These are phyloP conservation scores for Brassica carinata DNA, from an alignment of 345 rosid species.

Conservation along the genomic window DNA sequence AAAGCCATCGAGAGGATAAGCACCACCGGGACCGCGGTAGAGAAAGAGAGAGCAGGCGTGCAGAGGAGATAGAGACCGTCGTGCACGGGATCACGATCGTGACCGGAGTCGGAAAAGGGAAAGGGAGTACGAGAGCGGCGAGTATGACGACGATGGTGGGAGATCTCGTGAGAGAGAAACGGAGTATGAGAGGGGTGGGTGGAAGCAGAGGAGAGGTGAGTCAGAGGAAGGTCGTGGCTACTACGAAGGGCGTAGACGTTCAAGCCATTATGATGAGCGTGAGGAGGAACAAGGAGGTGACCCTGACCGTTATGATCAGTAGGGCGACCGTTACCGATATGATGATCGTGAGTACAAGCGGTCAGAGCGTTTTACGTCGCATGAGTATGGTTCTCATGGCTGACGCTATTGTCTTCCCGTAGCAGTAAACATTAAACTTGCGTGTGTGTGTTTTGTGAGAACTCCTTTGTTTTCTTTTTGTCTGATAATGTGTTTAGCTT, in stretches of 20 bases:
- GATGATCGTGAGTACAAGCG: slow-evolving; percentile 50
- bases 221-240: slow-evolving; percentile 54
- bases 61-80: slow-evolving; percentile 45
- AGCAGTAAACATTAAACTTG: slow-evolving; percentile 17
- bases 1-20: slow-evolving; percentile 84
- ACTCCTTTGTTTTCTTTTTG: background rate
- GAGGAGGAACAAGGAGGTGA: slow-evolving; percentile 53
- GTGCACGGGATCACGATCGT: slow-evolving; percentile 53
- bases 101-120: slow-evolving; percentile 47
- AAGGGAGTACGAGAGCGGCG: slow-evolving; percentile 56
- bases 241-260: slow-evolving; percentile 47
- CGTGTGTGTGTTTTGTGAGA: background rate
- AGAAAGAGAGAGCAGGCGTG: slow-evolving; percentile 60
- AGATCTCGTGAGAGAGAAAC: slow-evolving; percentile 43
- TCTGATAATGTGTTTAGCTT: slow-evolving; percentile 2
- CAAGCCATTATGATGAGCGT: slow-evolving; percentile 50
- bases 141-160: slow-evolving; percentile 48
- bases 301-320: slow-evolving; percentile 58
- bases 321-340: slow-evolving; percentile 64
- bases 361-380: slow-evolving; percentile 38
- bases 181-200: slow-evolving; percentile 31
- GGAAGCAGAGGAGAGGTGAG: slow-evolving; percentile 60
- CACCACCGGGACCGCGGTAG: slow-evolving; percentile 77
- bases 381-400: slow-evolving; percentile 33
- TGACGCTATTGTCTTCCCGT: slow-evolving; percentile 4